Base-by-base conservation (phyloP, 768 basidiomycete genomes). In the Hirschioporus abietinus region DNA sequence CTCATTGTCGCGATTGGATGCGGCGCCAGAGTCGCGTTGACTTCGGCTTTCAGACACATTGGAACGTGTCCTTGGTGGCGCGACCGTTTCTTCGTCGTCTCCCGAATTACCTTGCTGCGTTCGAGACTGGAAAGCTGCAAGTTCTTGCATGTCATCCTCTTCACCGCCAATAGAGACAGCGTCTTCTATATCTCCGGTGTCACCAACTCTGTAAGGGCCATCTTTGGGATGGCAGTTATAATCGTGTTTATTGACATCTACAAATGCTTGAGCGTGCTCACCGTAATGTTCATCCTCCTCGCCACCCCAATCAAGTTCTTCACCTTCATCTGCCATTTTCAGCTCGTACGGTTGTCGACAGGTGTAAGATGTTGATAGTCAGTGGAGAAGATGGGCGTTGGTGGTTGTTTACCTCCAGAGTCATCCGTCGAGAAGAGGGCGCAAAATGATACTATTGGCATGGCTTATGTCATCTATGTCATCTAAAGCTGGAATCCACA, bases 241-340 rank as follows among this genome's bases (percentile, higher is more conserved):
- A n/a, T 71, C 68, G 57, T 72, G 74, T 60, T 68, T 71, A 64
- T 82, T 82, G 64, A 82, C 81, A 64, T 81, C 81, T 68, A 81
- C 82, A 71, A 80, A 78, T 58, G 76, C 80, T 63, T 63, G 67
- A 63, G 78, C 79, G 61, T 84, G 82, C 58, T 83, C 83, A 18
- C 82, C 83, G 66, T 25, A 25, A 63, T 64, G 66, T 63, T 78
- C 79, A 62, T 84, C 82, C 59, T 83, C 83, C 20, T 83, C 83
- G 66, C 83, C 79, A 3, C 82, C 82, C 91, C 91, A 92, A 78
- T 92, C 91, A 57, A 92, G 80, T 27, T 84, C 76, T 72, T 92
- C 90, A 30, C 76, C 79, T 64, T 91, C 90, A 72, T 89, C 88
- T 69, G 84, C 86, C 87, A 90, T 88, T 69, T 66, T 71, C 20